phyloP scores from a whole-genome alignment of 176 grass and related monocot genomes.

The Miscanthus lutarioriparius region DNA sequence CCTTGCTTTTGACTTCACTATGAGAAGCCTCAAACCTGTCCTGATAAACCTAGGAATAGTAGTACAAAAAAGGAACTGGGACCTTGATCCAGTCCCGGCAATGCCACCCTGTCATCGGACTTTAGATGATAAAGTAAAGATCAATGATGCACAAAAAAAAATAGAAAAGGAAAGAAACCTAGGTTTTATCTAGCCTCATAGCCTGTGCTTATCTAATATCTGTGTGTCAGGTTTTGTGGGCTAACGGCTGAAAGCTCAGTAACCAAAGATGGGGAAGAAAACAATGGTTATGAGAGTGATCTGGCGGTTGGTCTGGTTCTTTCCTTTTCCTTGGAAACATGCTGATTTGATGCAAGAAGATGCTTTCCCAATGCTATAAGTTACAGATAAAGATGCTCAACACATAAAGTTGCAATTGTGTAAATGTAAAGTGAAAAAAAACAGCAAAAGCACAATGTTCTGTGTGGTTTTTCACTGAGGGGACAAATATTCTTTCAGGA shows the following conservation, averaged over 20 bases:
- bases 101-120: slow-evolving; percentile 29
- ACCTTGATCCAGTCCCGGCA: slow-evolving; percentile 25
- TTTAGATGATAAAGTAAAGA: slow-evolving; percentile 26
- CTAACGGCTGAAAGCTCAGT: slow-evolving; percentile 18
- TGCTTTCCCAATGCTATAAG: slow-evolving; percentile 17
- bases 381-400: slow-evolving; percentile 40
- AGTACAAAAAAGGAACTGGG: slow-evolving; percentile 33
- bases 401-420: slow-evolving; percentile 30
- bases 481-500: slow-evolving; percentile 46
- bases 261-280: slow-evolving; percentile 1
- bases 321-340: neutral
- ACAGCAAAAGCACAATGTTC: slow-evolving; percentile 25
- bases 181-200: slow-evolving; percentile 18
- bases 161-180: slow-evolving; percentile 11
- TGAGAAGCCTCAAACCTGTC: slow-evolving; percentile 23
- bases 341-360: slow-evolving; percentile 21
- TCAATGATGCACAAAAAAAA: neutral
- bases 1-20: slow-evolving; percentile 22
- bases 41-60: slow-evolving; percentile 38
- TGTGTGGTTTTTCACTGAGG: slow-evolving; percentile 28
- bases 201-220: neutral
- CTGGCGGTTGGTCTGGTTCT: slow-evolving; percentile 20
- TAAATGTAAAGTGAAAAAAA: slow-evolving; percentile 32
- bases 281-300: slow-evolving; percentile 9
- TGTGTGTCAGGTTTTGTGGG: neutral